Conservation (phyloP, 495 filamentous ascomycete species). For the Schizothecium vesticola region DNA sequence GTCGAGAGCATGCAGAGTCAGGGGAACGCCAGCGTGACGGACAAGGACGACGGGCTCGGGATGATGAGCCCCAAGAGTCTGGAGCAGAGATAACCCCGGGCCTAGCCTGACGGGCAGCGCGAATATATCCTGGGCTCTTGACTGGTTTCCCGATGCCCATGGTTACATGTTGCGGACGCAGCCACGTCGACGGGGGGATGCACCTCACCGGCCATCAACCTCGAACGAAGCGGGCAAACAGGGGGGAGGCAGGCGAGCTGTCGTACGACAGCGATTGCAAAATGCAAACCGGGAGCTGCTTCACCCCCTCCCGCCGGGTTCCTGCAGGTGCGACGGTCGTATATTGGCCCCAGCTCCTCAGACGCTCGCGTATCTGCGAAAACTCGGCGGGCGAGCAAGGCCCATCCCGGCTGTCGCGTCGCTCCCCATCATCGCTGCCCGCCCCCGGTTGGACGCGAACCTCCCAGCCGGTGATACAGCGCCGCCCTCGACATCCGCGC, state of each 20-base stretch:
- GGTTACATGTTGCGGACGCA: not conserved
- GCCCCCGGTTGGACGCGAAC: not conserved
- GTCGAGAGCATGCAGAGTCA: conserved; percentile 48
- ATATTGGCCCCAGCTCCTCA: not conserved
- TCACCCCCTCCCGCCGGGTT: not conserved
- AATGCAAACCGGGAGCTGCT: not conserved
- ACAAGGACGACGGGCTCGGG: conserved; percentile 50
- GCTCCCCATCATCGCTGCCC: too few species aligned
- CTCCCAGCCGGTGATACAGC: too few species aligned
- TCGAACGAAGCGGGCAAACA: not conserved
- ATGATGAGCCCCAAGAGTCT: conserved; percentile 68
- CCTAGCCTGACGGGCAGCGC: not conserved
- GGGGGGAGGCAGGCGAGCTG: not conserved
- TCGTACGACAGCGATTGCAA: not conserved
- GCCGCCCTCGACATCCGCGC: not conserved
- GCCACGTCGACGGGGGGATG: not conserved
- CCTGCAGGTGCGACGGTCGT: not conserved
- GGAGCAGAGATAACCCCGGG: conserved; percentile 29
- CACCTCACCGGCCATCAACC: not conserved
- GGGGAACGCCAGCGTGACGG: conserved; percentile 46
- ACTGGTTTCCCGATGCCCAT: not conserved
- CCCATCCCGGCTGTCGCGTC: not conserved
- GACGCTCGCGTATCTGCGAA: not conserved
- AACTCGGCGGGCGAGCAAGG: not conserved
- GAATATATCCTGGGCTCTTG: not conserved